These are phyloP conservation scores for Curvularia eragrostidis DNA, from an alignment of 2,329 filamentous ascomycete genomes.

Conservation along the genomic window DNA sequence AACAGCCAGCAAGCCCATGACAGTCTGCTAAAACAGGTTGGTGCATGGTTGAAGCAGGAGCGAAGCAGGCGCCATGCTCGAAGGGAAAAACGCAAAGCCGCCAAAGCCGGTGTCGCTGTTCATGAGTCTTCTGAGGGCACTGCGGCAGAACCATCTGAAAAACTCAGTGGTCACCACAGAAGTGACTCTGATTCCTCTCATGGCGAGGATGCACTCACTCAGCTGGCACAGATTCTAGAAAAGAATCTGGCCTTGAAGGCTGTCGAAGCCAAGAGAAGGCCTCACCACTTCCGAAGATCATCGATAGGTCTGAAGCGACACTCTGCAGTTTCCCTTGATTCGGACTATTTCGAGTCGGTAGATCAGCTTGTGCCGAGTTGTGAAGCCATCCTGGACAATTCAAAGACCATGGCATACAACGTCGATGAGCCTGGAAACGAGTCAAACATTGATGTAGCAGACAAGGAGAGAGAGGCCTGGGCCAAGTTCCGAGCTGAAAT, in stretches of 20 bases:
- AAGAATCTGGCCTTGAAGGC: conserved; percentile 62
- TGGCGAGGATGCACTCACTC: conserved; percentile 76
- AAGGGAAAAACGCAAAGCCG: conserved; percentile 58
- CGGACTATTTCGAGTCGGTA: conserved; percentile 78
- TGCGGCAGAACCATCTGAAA: conserved; percentile 12
- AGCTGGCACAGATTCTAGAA: conserved; percentile 79
- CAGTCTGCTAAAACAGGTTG: conserved; percentile 72
- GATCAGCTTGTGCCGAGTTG: conserved; percentile 84
- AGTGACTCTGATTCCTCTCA: conserved; percentile 65
- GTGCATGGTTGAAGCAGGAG: conserved; percentile 84
- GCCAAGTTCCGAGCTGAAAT: conserved; percentile 90
- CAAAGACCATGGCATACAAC: conserved; percentile 81
- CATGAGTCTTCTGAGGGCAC: conserved; percentile 10
- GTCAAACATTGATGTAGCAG: conserved; percentile 53
- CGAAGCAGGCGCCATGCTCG: conserved; percentile 68
- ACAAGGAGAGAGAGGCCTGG: conserved; percentile 80
- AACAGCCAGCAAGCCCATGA: conserved; percentile 42
- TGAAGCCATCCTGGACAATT: conserved; percentile 86
- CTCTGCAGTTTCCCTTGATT: conserved; percentile 74
- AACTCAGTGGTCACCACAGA: conserved; percentile 50
- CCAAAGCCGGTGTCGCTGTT: conserved; percentile 49
- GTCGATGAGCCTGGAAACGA: conserved; percentile 63
- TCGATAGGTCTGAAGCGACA: conserved; percentile 50
- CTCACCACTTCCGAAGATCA: conserved; percentile 35
- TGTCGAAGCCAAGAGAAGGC: conserved; percentile 42